Evolutionary conservation across 1,284 basidiomycete species (phyloP), one percentile per base, ranked within the genome.

Genomic region (Apiotrichum montevideense): DNA sequence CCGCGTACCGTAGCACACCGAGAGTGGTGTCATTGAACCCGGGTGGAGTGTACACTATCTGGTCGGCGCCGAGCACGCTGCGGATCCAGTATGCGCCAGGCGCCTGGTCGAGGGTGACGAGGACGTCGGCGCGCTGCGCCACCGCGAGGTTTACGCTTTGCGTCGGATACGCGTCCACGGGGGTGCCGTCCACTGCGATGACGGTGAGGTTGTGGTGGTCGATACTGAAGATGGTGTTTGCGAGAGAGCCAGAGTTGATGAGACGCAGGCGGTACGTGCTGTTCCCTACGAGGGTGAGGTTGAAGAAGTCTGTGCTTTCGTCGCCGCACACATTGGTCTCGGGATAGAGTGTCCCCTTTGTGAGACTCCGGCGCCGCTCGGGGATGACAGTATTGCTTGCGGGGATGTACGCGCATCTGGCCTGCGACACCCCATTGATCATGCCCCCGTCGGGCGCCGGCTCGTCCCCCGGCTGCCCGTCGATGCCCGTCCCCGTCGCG

Each of bases 201-300:
- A 72, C 64, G 2, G 63, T 66, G 13, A 72, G 51, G 11, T 56
- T 59, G 58, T 72, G 70, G n/a, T 55, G 54, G 53, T 72, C 70
- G 54, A 72, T 61, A 33, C 55, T 59, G 58, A 69, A 69, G 42
- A 52, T 48, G 33, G 59, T 56, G 40, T 62, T 56, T 49, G 61
- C 51, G 52, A 69, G 67, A 4, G 67, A 57, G 5, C 82, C 82
- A 1, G 80, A 71, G 50, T 81, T 79, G 58, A 84, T 77, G 40
- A 85, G 66, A 3, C 84, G 79, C 66, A 85, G 39, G 7, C 83
- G 79, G 64, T 83, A 81, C 14, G 77, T 74, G 54, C 74, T 72
- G 56, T 66, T 62, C 32, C 71, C 67, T 11, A 64, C 56, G 37
- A 73, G 57, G 0, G 71, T 72, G 50, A 71, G 63, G 66, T 69